Conservation (phyloP, 2,329 filamentous ascomycete genomes). For the Rhynchosporium secalis region DNA sequence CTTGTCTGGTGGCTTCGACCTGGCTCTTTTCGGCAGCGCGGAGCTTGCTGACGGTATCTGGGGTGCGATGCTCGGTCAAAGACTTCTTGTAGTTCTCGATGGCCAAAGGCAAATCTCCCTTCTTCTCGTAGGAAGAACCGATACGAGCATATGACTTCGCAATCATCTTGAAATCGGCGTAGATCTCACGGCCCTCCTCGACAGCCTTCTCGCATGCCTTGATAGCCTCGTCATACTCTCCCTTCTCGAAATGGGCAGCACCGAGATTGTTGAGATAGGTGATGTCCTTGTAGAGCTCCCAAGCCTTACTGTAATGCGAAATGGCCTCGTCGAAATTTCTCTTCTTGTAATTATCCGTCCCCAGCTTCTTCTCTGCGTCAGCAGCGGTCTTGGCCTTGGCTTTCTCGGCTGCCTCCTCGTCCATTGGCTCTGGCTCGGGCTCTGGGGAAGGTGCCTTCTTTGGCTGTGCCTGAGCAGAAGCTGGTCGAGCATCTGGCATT, state of each 20-base stretch:
- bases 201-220: conserved; percentile 85
- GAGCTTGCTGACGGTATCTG: conserved; percentile 90
- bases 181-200: conserved; percentile 83
- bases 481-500: conserved; percentile 70
- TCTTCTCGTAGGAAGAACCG: conserved; percentile 88
- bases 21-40: conserved; percentile 87
- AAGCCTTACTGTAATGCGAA: conserved; percentile 89
- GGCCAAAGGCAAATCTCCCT: conserved; percentile 75
- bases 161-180: conserved; percentile 97
- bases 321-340: conserved; percentile 94
- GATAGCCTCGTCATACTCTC: conserved; percentile 85
- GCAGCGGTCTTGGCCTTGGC: conserved; percentile 90
- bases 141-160: conserved; percentile 98
- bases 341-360: conserved; percentile 98
- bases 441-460: conserved; percentile 59
- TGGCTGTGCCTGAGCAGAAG: conserved; percentile 41
- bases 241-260: conserved; percentile 94
- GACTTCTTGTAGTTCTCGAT: conserved; percentile 91
- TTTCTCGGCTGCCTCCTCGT: conserved; percentile 81
- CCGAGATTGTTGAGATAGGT: conserved; percentile 97
- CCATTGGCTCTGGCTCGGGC: conserved; percentile 65
- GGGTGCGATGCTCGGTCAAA: conserved; percentile 93
- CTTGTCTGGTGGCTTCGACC: conserved; percentile 69
- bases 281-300: conserved; percentile 94
- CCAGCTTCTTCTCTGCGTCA: conserved; percentile 90